Percentiles rank a stretch among this genome's conserved stretches.
Evolutionary conservation across 2,329 filamentous ascomycete genomes (phyloP).

Genomic region (Aspergillus puulaauensis): DNA sequence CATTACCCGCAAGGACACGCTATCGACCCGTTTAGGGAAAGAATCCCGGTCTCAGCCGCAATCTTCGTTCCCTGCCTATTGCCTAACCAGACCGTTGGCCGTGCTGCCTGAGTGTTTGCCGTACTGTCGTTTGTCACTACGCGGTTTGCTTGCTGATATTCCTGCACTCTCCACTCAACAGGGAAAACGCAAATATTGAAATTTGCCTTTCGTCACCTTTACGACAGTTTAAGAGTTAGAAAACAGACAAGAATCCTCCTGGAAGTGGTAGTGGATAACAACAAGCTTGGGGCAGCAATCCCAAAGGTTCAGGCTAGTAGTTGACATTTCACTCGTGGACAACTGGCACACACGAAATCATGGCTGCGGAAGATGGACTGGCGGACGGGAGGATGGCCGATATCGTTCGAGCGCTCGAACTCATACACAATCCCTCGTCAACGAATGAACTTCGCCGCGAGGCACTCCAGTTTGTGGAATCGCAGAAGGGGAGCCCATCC

Average conservation of each 20-base stretch:
- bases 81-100: slow-evolving; percentile 5
- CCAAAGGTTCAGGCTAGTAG: slow-evolving; percentile 6
- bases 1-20: not conserved
- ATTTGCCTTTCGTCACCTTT: not conserved
- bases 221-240: not conserved
- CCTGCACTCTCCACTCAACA: not conserved
- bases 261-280: slow-evolving; percentile 14
- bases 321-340: not conserved
- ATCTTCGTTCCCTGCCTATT: slow-evolving; percentile 5
- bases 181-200: not conserved
- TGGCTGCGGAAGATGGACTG: slow-evolving; percentile 37
- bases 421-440: slow-evolving; percentile 81
- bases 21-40: not conserved
- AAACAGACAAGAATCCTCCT: not conserved
- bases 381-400: slow-evolving; percentile 40
- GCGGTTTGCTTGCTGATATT: slow-evolving; percentile 1
- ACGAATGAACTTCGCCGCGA: slow-evolving; percentile 77
- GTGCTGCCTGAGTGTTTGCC: slow-evolving; percentile 7
- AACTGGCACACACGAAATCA: slow-evolving; percentile 13
- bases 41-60: slow-evolving; percentile 4
- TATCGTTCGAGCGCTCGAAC: slow-evolving; percentile 80
- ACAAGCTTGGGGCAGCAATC: slow-evolving; percentile 12
- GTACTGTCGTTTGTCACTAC: slow-evolving; percentile 3
- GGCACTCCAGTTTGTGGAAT: slow-evolving; percentile 82
- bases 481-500: slow-evolving; percentile 74